Evolutionary conservation across 148 eudicot species (phyloP).

Genomic region (Dysphania ambrosioides): DNA sequence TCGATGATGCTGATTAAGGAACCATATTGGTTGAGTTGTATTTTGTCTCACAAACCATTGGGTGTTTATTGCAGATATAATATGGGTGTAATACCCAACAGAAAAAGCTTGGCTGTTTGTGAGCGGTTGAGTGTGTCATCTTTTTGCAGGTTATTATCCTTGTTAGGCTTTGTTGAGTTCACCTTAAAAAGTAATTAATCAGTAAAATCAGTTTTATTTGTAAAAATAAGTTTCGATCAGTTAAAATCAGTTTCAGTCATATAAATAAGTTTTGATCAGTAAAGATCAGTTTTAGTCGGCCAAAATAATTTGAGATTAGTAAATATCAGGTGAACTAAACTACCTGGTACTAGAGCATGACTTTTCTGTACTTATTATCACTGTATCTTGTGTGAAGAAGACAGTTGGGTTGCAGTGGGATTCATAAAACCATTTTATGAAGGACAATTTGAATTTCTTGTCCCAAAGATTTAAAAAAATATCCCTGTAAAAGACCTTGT

Average conservation of each 20-base stretch:
- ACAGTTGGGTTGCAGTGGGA: background rate
- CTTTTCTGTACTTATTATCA: conserved; percentile 3
- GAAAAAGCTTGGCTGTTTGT: conserved; percentile 74
- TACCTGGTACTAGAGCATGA: background rate
- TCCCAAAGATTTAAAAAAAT: background rate
- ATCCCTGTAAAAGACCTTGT: no score
- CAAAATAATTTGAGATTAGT: no score
- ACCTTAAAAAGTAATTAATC: no score
- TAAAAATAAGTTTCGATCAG: no score
- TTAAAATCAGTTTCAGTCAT: no score
- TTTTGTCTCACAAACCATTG: background rate
- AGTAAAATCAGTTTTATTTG: no score
- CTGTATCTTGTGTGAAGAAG: background rate
- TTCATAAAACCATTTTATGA: background rate
- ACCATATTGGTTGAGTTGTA: background rate
- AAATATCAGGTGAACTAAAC: no score
- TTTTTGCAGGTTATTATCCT: conserved; percentile 65
- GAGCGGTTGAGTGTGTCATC: conserved; percentile 70
- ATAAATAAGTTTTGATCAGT: no score
- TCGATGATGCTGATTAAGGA: background rate
- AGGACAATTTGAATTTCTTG: background rate
- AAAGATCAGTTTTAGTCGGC: no score
- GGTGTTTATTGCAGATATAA: conserved; percentile 56
- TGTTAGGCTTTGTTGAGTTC: conserved; percentile 5
- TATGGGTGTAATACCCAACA: conserved; percentile 79